These are phyloP conservation scores for Cucurbita moschata DNA, from an alignment of 306 rosid genomes.

Conservation along the genomic window DNA sequence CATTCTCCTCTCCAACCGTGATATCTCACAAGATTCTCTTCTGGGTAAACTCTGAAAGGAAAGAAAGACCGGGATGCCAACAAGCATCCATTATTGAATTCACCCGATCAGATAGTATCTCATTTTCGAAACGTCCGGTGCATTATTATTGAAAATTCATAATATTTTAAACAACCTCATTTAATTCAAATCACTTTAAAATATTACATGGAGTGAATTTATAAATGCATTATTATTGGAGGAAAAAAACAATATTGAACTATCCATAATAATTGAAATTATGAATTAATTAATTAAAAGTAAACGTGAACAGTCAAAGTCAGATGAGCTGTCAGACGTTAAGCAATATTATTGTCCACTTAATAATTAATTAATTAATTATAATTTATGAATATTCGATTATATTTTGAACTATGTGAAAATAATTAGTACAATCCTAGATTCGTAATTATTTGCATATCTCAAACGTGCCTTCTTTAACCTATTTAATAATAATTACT, in stretches of 20 bases:
- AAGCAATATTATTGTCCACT: neutral
- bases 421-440: neutral
- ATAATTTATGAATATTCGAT: neutral
- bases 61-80: no score
- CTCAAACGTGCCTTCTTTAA: conserved; percentile 7
- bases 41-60: no score
- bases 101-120: no score
- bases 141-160: no score
- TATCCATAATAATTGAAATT: neutral
- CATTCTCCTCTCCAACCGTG: no score
- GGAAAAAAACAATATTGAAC: neutral
- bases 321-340: neutral
- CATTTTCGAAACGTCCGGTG: no score
- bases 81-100: no score
- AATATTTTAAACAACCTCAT: neutral
- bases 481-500: no score
- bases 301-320: neutral
- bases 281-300: neutral
- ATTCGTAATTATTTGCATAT: conserved; percentile 9
- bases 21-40: no score
- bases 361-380: neutral
- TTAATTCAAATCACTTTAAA: neutral
- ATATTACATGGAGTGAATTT: neutral
- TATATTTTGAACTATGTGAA: neutral
- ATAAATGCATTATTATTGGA: neutral